Percentiles rank a stretch among this genome's conserved stretches.
These are phyloP conservation scores for Lippia alba DNA, from an alignment of 305 asterid genomes.

Conservation along the genomic window DNA sequence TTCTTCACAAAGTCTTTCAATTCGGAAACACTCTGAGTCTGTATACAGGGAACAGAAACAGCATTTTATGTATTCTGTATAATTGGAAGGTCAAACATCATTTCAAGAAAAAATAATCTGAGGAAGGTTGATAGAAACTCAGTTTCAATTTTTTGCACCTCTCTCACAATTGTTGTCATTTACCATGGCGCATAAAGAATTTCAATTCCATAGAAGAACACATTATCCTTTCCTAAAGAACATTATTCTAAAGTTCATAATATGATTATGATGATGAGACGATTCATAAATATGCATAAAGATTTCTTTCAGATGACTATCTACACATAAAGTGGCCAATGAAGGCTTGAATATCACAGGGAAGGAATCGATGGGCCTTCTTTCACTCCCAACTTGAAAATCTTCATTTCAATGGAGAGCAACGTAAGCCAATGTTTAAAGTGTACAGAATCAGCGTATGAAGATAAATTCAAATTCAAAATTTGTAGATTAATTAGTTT, in stretches of 20 bases:
- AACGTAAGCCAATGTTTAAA: slow-evolving; percentile 18
- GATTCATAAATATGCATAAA: neutral
- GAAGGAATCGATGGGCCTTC: neutral
- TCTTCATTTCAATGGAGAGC: slow-evolving; percentile 23
- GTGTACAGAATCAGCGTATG: slow-evolving; percentile 9
- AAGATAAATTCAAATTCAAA: slow-evolving; percentile 22
- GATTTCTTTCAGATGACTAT: neutral
- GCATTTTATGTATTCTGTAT: slow-evolving; percentile 9
- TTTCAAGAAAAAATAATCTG: neutral
- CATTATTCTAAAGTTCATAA: neutral
- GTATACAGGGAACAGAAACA: slow-evolving; percentile 46
- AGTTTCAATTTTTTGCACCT: slow-evolving; percentile 9
- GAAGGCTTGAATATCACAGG: neutral
- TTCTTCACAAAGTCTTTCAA: slow-evolving; percentile 97
- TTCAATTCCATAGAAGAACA: neutral
- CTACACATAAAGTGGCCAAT: neutral
- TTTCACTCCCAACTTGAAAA: slow-evolving; percentile 4
- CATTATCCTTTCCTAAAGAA: slow-evolving; percentile 8
- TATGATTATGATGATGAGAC: no score
- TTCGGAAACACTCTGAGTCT: slow-evolving; percentile 93
- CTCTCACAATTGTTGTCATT: slow-evolving; percentile 12
- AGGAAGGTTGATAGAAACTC: slow-evolving; percentile 21
- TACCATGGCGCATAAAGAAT: neutral
- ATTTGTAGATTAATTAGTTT: slow-evolving; percentile 22
- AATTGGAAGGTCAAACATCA: slow-evolving; percentile 16